A percentile compares a stretch with the other conserved stretches of the same genome.
phyloP scores from a whole-genome alignment of 495 filamentous ascomycete species.

The Glonium stellatum region DNA sequence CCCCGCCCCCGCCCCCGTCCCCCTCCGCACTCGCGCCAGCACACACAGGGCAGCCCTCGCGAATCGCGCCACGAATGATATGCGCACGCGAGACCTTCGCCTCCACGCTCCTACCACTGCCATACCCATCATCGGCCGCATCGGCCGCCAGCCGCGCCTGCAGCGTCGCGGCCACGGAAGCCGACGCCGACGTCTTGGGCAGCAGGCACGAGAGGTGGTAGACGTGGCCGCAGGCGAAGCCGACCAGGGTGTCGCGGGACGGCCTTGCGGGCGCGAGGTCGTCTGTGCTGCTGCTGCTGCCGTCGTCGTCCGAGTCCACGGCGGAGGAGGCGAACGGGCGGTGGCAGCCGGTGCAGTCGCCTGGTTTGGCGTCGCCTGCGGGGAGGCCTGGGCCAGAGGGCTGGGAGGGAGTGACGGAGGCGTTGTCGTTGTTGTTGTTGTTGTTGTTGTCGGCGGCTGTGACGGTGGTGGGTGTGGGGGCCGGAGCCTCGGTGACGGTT shows the following conservation, averaged over 20 bases:
- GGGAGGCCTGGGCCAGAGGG: constrained; percentile 23
- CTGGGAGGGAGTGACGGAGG: background rate
- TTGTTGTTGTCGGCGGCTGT: background rate
- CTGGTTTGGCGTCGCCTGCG: constrained; percentile 36
- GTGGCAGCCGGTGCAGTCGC: constrained; percentile 30
- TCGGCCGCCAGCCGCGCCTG: constrained; percentile 38
- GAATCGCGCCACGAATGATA: constrained; percentile 44
- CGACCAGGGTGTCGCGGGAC: constrained; percentile 62
- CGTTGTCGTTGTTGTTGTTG: no score
- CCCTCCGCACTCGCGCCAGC: constrained; percentile 3
- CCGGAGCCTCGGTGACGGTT: background rate
- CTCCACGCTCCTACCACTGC: constrained; percentile 54
- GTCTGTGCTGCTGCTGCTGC: background rate
- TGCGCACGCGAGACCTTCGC: constrained; percentile 87
- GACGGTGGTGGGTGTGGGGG: background rate
- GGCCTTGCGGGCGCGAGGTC: background rate
- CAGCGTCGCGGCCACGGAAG: constrained; percentile 37
- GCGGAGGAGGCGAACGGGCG: constrained; percentile 17
- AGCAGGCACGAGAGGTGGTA: constrained; percentile 83
- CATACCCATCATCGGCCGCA: constrained; percentile 39
- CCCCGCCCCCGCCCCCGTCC: background rate
- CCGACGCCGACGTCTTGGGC: constrained; percentile 30
- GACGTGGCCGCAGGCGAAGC: constrained; percentile 85
- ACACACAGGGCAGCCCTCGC: constrained; percentile 26
- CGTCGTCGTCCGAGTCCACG: constrained; percentile 1